Conservation (phyloP, 2,329 filamentous ascomycete genomes). For the Pyricularia grisea region DNA sequence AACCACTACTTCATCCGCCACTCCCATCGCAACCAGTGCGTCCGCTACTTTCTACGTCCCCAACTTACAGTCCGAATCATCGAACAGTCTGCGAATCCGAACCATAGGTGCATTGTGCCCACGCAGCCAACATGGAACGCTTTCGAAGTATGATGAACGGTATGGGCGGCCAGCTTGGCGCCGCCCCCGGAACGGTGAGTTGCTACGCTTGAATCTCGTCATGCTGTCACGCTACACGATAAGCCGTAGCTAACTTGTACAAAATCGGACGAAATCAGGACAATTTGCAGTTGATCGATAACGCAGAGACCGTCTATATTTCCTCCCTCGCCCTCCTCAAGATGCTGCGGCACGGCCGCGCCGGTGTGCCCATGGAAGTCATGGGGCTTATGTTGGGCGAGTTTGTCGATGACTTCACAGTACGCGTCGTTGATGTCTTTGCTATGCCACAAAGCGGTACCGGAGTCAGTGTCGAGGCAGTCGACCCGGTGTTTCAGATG, state of each 20-base stretch:
- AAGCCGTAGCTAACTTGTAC: neutral
- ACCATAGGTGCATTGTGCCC: conserved; percentile 4
- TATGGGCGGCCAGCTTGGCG: conserved; percentile 50
- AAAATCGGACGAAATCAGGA: conserved; percentile 47
- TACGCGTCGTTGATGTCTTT: conserved; percentile 96
- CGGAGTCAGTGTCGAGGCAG: conserved; percentile 94
- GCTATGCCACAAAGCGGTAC: conserved; percentile 99
- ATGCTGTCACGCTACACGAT: neutral
- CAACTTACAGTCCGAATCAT: neutral
- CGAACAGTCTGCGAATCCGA: neutral
- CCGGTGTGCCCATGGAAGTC: conserved; percentile 98
- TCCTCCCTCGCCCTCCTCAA: conserved; percentile 94
- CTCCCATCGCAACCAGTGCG: neutral
- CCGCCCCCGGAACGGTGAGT: conserved; percentile 52
- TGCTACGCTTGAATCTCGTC: conserved; percentile 3
- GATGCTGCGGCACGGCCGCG: conserved; percentile 96
- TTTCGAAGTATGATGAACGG: conserved; percentile 82
- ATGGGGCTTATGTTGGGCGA: conserved; percentile 99
- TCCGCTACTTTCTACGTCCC: neutral
- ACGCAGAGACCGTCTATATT: conserved; percentile 98
- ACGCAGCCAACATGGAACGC: conserved; percentile 61
- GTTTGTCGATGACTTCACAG: conserved; percentile 98
- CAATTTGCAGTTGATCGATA: conserved; percentile 86
- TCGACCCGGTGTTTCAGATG: conserved; percentile 97
- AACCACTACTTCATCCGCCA: neutral